These are phyloP conservation scores for Dendrothele bispora DNA, from an alignment of 768 basidiomycete species.

Conservation along the genomic window DNA sequence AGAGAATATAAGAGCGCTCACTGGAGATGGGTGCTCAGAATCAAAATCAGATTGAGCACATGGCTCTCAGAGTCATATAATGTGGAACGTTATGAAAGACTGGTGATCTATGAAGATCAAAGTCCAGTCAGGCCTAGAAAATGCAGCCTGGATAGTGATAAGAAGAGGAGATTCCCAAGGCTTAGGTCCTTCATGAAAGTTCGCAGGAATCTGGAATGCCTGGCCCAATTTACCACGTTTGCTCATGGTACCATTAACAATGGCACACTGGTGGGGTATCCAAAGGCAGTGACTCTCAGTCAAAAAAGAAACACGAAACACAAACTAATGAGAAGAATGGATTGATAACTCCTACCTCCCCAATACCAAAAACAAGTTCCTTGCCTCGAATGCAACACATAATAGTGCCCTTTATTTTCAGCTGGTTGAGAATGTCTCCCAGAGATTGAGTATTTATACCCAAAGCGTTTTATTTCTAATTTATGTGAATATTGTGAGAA, in stretches of 20 bases:
- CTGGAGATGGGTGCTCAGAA: not conserved
- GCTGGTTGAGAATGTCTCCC: not conserved
- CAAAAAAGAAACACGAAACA: not conserved
- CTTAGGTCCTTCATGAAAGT: not conserved
- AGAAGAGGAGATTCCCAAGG: not conserved
- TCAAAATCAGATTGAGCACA: not conserved
- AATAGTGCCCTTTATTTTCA: not conserved
- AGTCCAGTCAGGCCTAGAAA: not conserved
- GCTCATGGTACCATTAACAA: not conserved
- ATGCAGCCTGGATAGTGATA: not conserved
- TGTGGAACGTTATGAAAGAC: not conserved
- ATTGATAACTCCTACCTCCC: not conserved
- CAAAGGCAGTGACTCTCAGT: not conserved
- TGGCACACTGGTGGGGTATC: not conserved
- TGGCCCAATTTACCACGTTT: not conserved
- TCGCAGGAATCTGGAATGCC: not conserved
- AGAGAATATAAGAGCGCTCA: not conserved
- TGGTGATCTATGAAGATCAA: not conserved
- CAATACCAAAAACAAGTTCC: slow-evolving; percentile 1
- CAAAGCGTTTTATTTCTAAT: too few species aligned
- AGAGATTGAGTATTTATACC: not conserved
- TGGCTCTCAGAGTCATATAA: not conserved
- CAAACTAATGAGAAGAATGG: not conserved
- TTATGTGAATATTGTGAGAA: too few species aligned
- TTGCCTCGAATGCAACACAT: not conserved